Base-by-base conservation (phyloP, 2,329 filamentous ascomycete species). In the Tolypocladium tundrense region DNA sequence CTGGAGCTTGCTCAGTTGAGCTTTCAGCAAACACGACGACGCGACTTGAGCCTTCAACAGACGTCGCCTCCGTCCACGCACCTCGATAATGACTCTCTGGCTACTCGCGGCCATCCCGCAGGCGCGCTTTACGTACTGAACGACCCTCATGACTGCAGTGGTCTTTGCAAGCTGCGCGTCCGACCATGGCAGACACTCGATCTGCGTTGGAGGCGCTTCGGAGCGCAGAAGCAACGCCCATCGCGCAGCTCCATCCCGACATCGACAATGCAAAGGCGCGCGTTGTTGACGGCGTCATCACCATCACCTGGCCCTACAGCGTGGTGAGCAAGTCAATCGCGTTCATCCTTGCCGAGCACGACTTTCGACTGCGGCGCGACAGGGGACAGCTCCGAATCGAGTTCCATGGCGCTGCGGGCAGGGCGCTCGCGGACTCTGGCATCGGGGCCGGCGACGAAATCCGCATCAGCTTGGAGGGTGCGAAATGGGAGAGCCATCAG, bases 241-340 rank as follows among this genome's bases (percentile, higher is more conserved):
- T 87, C 64, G 77, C 84, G 9, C 74, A 82, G 60, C 75, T 87
- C 40, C 69, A 64, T 40, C 82, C 83, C 7, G 73, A 77, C 10
- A 65, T 84, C 7, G 58, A 71, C 16, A 69, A 78, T 14, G 69
- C 71, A 31, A 58, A 67, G 2, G 69, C 73, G 7, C 74, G 74
- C 60, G 74, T 76, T 14, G 73, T 96, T 39, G 80, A 83, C 59
- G 91, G 89, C 43, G 78, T 88, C 19, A 84, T 97, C 27, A 93
- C 91, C 10, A 84, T 97, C 41, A 86, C 90, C 59, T 97, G 93
- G 92, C 93, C 93, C 0, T 97, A 90, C 72, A 96, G 89, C 62
- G 88, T 88, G 27, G 84, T 90, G 33, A 88, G 82, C 37, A 83
- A 82, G 56, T 85, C 85, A 43, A 81, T 91, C 63, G 87, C 90